Conservation (phyloP, 495 filamentous ascomycete species). For the Talaromyces thailandensis region DNA sequence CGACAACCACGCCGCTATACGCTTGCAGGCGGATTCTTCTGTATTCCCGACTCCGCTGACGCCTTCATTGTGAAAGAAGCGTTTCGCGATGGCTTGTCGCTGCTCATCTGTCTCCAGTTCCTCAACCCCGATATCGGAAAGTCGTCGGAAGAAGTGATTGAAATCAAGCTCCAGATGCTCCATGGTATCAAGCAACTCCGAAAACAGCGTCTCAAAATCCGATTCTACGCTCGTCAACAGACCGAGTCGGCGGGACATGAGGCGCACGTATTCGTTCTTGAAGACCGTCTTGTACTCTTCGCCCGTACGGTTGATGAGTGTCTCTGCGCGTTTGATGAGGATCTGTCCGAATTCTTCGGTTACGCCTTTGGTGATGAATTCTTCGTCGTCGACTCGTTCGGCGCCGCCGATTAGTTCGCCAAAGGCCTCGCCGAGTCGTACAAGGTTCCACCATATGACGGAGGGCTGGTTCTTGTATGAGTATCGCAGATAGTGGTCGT, state of each 20-base stretch:
- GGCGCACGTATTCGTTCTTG: slow-evolving; percentile 70
- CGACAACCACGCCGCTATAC: slow-evolving; percentile 67
- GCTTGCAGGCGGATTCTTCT: slow-evolving; percentile 47
- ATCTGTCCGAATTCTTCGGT: slow-evolving; percentile 54
- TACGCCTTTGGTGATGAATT: slow-evolving; percentile 64
- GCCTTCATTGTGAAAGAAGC: slow-evolving; percentile 66
- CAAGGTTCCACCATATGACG: slow-evolving; percentile 98
- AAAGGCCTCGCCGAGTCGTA: slow-evolving; percentile 81
- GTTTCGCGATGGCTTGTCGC: slow-evolving; percentile 44
- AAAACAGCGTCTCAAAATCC: slow-evolving; percentile 73
- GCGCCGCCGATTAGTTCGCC: slow-evolving; percentile 81
- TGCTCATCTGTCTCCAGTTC: slow-evolving; percentile 52
- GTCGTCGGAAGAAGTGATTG: slow-evolving; percentile 78
- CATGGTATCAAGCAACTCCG: slow-evolving; percentile 71
- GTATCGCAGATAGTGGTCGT: slow-evolving; percentile 81
- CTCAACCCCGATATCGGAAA: slow-evolving; percentile 48
- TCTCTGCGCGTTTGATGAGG: slow-evolving; percentile 71
- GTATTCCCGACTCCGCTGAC: slow-evolving; percentile 47
- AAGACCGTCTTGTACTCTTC: slow-evolving; percentile 86
- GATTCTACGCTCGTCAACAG: slow-evolving; percentile 51
- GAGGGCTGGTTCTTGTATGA: slow-evolving; percentile 88
- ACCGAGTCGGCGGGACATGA: slow-evolving; percentile 73
- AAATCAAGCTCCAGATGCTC: slow-evolving; percentile 79
- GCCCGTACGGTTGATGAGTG: slow-evolving; percentile 63
- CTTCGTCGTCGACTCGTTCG: slow-evolving; percentile 51